Evolutionary conservation across 495 filamentous ascomycete genomes (phyloP), one percentile per base, ranked within the genome.

Genomic region (Penicillium cataractarum): DNA sequence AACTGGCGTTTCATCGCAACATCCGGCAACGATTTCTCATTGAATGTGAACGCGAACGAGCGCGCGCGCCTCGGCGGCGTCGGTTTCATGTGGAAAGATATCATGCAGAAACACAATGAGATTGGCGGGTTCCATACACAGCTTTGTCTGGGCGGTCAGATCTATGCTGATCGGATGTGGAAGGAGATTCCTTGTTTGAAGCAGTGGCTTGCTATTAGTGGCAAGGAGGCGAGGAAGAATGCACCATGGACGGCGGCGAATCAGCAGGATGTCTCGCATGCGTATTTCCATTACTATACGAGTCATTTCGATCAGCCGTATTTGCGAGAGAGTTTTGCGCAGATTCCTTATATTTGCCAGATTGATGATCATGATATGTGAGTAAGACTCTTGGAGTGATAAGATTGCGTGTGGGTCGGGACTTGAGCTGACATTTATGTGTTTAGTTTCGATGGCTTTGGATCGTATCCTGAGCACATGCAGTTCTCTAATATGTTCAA

Each of bases 331-430:
- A 92, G 92, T 0, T 98, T 97, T 80, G 95, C 95, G 7, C 96
- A 98, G 78, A 97, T 99, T 62, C 95, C 95, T 19, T 94, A 97
- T 71, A 79, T 99, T 54, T 83, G 94, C 58, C 90, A 95, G 69
- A 86, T 99, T 33, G 93, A 98, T 72, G 95, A 99, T 74, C 95
- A 98, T 74, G 95, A 99, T 58, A 97, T 99, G 92, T 97, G 81
- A 87, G 92, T 86, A 24, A n/a, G n/a, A n/a, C n/a, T n/a, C n/a
- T n/a, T n/a, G n/a, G n/a, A n/a, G n/a, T n/a, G n/a, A n/a, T n/a
- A n/a, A n/a, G n/a, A n/a, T n/a, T n/a, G n/a, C n/a, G n/a, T n/a
- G n/a, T n/a, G n/a, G n/a, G n/a, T n/a, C n/a, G n/a, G n/a, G n/a
- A 52, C 8, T 9, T 4, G 5, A 4, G 35, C 62, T 75, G 39